Evolutionary conservation across 2,329 filamentous ascomycete species (phyloP).

Genomic region (Akanthomyces lecanii): DNA sequence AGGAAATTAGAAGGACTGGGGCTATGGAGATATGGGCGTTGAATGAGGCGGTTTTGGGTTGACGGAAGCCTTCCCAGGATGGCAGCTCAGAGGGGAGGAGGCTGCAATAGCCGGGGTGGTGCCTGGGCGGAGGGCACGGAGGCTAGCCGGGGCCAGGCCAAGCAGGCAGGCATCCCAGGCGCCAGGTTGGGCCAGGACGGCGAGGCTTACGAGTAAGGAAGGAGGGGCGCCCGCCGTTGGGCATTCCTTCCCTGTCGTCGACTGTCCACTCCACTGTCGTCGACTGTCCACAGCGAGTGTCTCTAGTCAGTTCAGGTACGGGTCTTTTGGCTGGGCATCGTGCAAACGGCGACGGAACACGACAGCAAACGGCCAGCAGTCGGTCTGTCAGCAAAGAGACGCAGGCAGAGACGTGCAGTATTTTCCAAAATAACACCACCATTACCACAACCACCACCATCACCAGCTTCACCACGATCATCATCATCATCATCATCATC

Average conservation of each 20-base stretch:
- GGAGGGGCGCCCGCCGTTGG: constrained; percentile 15
- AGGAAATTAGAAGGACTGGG: constrained; percentile 15
- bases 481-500: not conserved
- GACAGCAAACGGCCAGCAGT: not conserved
- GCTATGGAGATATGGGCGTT: constrained; percentile 12
- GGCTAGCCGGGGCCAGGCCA: not conserved
- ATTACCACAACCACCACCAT: not conserved
- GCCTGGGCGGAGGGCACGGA: not conserved
- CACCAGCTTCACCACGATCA: not conserved
- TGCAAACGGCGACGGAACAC: constrained; percentile 6
- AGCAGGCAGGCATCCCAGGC: no score
- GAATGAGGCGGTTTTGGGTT: constrained; percentile 10
- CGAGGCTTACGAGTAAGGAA: constrained; percentile 14
- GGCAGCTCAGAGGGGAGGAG: constrained; percentile 1
- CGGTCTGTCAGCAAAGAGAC: not conserved
- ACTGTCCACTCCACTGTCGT: not conserved
- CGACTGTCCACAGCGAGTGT: not conserved
- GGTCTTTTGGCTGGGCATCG: not conserved
- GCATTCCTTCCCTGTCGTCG: not conserved
- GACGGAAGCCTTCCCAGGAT: constrained; percentile 1
- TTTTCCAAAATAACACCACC: not conserved
- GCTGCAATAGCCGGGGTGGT: not conserved
- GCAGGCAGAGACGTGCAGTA: not conserved
- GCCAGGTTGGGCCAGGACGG: not conserved
- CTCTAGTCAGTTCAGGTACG: not conserved